Evolutionary conservation across 495 filamentous ascomycete genomes (phyloP).

Genomic region (Wilcoxina mikolae): DNA sequence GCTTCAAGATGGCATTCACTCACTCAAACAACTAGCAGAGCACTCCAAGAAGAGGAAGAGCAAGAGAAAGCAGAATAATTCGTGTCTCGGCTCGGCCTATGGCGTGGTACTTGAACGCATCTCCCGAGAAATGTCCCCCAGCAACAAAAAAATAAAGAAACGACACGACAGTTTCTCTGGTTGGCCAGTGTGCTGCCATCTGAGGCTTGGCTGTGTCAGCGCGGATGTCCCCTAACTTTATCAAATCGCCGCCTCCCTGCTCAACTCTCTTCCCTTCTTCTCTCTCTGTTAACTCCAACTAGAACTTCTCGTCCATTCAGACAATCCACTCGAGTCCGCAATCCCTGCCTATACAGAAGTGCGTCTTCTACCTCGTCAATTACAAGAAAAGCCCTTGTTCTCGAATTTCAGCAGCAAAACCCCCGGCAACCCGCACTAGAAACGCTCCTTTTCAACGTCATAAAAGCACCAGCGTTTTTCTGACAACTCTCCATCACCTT

Average conservation of each 20-base stretch:
- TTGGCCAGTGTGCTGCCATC: neutral
- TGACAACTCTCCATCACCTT: slow-evolving; percentile 7
- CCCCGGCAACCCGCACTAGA: neutral
- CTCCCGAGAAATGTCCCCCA: neutral
- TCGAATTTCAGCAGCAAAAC: neutral
- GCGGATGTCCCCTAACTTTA: neutral
- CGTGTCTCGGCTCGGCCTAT: too few species aligned
- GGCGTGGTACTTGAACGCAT: neutral
- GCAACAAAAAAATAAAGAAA: neutral
- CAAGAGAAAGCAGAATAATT: neutral
- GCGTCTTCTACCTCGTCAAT: slow-evolving; percentile 23
- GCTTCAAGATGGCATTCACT: neutral
- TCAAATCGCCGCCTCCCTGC: neutral
- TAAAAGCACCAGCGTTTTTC: slow-evolving; percentile 4
- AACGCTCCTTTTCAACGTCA: neutral
- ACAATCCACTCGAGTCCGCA: slow-evolving; percentile 14
- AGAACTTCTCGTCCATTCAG: slow-evolving; percentile 6
- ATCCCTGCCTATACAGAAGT: slow-evolving; percentile 33
- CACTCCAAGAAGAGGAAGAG: neutral
- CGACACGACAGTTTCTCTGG: neutral
- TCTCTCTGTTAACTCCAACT: slow-evolving; percentile 25
- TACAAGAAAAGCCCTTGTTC: slow-evolving; percentile 8
- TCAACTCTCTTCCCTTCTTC: slow-evolving; percentile 26
- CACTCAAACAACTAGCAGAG: neutral
- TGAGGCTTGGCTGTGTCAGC: neutral